phyloP scores from a whole-genome alignment of 352 stramenopile species.

The Globisporangium irregulare region DNA sequence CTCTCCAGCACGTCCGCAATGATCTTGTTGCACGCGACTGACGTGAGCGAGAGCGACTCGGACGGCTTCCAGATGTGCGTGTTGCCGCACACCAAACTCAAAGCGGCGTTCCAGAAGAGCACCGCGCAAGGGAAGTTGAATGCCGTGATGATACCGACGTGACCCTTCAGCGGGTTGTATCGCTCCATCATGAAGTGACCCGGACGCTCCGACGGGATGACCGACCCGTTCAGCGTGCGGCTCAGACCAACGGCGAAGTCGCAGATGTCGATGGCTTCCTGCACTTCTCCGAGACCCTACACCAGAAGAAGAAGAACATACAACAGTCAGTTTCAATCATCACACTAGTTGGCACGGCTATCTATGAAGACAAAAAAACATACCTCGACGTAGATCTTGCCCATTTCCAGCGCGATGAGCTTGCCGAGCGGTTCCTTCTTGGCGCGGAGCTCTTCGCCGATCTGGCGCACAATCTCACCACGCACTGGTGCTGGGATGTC shows the following conservation, averaged over 20 bases:
- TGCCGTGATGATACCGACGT: slow-evolving; percentile 91
- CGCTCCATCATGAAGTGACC: slow-evolving; percentile 94
- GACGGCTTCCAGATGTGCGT: slow-evolving; percentile 92
- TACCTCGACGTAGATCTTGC: slow-evolving; percentile 91
- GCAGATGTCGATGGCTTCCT: slow-evolving; percentile 94
- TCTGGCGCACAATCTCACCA: slow-evolving; percentile 92
- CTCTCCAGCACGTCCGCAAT: slow-evolving; percentile 85
- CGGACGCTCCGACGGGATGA: slow-evolving; percentile 89
- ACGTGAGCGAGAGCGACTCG: slow-evolving; percentile 86
- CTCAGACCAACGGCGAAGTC: slow-evolving; percentile 92
- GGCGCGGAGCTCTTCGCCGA: slow-evolving; percentile 84
- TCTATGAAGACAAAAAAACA: background rate
- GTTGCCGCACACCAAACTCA: slow-evolving; percentile 91
- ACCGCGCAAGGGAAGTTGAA: slow-evolving; percentile 94
- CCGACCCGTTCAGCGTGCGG: slow-evolving; percentile 82
- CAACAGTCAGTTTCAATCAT: background rate
- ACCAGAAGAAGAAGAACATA: background rate
- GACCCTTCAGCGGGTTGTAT: slow-evolving; percentile 92
- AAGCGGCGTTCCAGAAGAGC: slow-evolving; percentile 89
- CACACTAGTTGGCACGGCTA: background rate
- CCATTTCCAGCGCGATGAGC: slow-evolving; percentile 92
- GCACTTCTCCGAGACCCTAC: slow-evolving; percentile 89
- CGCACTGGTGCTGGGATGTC: slow-evolving; percentile 82
- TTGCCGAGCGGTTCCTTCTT: slow-evolving; percentile 90
- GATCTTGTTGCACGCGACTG: slow-evolving; percentile 90